phyloP scores from a whole-genome alignment of 176 grass and related monocot species.

The Otatea glauca region DNA sequence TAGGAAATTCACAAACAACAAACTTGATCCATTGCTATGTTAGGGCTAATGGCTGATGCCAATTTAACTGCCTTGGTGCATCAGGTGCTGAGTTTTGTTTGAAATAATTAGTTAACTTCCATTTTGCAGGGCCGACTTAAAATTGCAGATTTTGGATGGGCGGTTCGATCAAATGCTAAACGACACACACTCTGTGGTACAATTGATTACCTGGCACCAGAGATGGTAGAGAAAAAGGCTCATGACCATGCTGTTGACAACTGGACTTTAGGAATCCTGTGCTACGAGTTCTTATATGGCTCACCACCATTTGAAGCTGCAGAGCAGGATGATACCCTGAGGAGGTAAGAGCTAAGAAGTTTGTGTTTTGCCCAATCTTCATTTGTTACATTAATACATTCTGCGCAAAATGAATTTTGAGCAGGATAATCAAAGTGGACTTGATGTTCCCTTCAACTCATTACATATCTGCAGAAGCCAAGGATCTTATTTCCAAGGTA shows the following conservation, averaged over 20 bases:
- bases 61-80: background rate
- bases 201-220: conserved; percentile 89
- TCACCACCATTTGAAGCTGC: conserved; percentile 80
- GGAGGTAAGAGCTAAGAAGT: conserved; percentile 44
- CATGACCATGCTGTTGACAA: conserved; percentile 94
- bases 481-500: conserved; percentile 91
- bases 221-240: conserved; percentile 90
- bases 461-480: conserved; percentile 71
- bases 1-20: background rate
- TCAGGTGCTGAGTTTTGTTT: background rate
- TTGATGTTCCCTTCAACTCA: conserved; percentile 68
- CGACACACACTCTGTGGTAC: conserved; percentile 93
- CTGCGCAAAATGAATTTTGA: conserved; percentile 32
- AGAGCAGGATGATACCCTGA: conserved; percentile 68
- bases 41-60: background rate
- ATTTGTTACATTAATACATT: conserved; percentile 28
- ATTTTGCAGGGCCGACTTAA: conserved; percentile 80
- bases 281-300: conserved; percentile 92
- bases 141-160: conserved; percentile 98
- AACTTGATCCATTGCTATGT: background rate
- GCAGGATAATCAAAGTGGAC: conserved; percentile 89
- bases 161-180: conserved; percentile 74
- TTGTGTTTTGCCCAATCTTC: background rate
- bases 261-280: conserved; percentile 91
- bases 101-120: conserved; percentile 3